Conservation (phyloP, 106 monocot genomes). For the Apostasia shenzhenica region DNA sequence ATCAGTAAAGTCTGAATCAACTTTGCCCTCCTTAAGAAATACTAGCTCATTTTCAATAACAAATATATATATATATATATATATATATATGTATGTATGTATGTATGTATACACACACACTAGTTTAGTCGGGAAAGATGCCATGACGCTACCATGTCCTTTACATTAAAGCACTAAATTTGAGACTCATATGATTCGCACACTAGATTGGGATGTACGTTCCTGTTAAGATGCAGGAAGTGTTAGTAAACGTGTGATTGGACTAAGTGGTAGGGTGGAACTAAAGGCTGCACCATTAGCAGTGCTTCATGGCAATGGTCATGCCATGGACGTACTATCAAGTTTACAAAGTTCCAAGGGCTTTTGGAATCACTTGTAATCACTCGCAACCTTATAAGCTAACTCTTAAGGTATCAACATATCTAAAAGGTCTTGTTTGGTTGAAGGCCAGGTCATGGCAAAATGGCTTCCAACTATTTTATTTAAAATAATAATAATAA, state of each 20-base stretch:
- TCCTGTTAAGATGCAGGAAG: neutral
- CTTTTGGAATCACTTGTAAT: neutral
- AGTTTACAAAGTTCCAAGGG: neutral
- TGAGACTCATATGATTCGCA: neutral
- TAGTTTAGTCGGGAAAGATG: neutral
- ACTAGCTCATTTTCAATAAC: neutral
- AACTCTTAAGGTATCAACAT: neutral
- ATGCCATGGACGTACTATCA: neutral
- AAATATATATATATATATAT: too few species aligned
- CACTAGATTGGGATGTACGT: neutral
- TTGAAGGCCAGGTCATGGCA: too few species aligned
- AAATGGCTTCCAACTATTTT: too few species aligned
- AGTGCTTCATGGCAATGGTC: neutral
- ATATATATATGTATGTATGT: too few species aligned
- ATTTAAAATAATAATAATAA: too few species aligned
- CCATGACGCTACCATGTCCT: neutral
- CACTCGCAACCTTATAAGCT: neutral
- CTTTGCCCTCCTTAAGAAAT: neutral
- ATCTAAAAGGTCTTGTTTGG: neutral
- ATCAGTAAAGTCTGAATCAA: neutral
- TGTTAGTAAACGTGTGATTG: neutral
- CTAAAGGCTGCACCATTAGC: neutral
- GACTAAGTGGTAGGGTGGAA: neutral
- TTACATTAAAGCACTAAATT: neutral
- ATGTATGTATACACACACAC: neutral